Evolutionary conservation across 1,284 basidiomycete genomes (phyloP).

Genomic region (Hemileia vastatrix): DNA sequence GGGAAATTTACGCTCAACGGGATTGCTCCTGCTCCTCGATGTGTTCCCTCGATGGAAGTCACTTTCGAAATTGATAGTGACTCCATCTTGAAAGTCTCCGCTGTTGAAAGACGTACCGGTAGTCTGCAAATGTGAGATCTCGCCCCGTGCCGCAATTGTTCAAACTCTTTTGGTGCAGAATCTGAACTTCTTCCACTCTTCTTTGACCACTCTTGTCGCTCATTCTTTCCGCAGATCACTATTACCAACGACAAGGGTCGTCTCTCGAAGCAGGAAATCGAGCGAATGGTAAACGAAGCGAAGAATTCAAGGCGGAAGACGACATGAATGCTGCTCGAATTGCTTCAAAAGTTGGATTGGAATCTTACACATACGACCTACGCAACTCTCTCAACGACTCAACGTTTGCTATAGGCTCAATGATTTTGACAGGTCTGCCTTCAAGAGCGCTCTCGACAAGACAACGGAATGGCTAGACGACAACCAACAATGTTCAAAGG

Average conservation of each 20-base stretch:
- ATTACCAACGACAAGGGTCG: neutral
- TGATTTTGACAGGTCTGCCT: neutral
- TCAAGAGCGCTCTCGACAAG: neutral
- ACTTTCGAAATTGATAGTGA: neutral
- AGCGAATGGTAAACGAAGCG: neutral
- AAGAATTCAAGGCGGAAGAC: neutral
- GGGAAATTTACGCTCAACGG: neutral
- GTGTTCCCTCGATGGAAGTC: neutral
- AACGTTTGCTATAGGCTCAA: neutral
- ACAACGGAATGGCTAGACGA: neutral
- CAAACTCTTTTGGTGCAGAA: neutral
- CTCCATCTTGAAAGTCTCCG: neutral
- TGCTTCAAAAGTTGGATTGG: neutral
- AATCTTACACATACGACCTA: neutral
- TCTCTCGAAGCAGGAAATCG: neutral
- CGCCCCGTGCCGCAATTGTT: neutral
- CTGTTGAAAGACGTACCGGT: neutral
- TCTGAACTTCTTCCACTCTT: neutral
- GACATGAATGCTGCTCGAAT: neutral
- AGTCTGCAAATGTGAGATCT: slow-evolving; percentile 23
- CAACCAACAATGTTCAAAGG: no score
- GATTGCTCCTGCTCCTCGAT: neutral
- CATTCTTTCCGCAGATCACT: slow-evolving; percentile 34
- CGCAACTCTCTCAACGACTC: slow-evolving; percentile 32
- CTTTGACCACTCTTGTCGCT: slow-evolving; percentile 35